phyloP scores from a whole-genome alignment of 2,329 filamentous ascomycete species.

The Ascocoryne sarcoides region DNA sequence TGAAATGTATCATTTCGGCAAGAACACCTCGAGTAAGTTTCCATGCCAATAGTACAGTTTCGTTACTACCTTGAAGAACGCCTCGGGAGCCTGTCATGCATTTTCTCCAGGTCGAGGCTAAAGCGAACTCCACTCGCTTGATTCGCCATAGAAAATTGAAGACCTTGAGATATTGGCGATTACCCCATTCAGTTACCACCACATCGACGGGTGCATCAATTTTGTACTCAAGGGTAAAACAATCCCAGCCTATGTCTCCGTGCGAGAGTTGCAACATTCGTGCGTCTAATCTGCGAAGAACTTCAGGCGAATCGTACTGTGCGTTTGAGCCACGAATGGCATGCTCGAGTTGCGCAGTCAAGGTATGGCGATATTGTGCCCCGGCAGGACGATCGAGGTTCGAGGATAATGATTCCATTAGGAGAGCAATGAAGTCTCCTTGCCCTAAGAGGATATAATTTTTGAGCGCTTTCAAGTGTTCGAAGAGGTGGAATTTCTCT shows the following conservation, averaged over 20 bases:
- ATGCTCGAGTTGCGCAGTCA: slow-evolving; percentile 96
- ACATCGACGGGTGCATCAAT: slow-evolving; percentile 95
- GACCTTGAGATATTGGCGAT: slow-evolving; percentile 93
- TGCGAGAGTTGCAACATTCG: slow-evolving; percentile 95
- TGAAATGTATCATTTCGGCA: slow-evolving; percentile 97
- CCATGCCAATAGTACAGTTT: slow-evolving; percentile 69
- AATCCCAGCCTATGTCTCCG: slow-evolving; percentile 97
- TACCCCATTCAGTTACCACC: slow-evolving; percentile 91
- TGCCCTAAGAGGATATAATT: slow-evolving; percentile 91
- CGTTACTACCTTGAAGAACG: slow-evolving; percentile 72
- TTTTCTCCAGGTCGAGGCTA: slow-evolving; percentile 84
- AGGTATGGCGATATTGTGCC: slow-evolving; percentile 88
- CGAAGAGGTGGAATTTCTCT: slow-evolving; percentile 88
- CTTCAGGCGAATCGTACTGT: slow-evolving; percentile 87
- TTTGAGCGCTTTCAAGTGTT: slow-evolving; percentile 85
- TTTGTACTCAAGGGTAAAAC: slow-evolving; percentile 97
- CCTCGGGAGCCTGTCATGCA: slow-evolving; percentile 92
- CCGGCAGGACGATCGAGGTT: slow-evolving; percentile 95
- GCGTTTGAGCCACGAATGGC: slow-evolving; percentile 95
- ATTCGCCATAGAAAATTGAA: slow-evolving; percentile 99
- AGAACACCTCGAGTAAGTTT: slow-evolving; percentile 80
- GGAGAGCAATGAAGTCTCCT: slow-evolving; percentile 90
- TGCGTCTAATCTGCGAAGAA: slow-evolving; percentile 86
- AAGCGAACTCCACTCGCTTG: slow-evolving; percentile 92
- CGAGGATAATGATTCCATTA: slow-evolving; percentile 92